Conservation (phyloP, 352 stramenopile genomes). For the Phytopythium mirpurense region DNA sequence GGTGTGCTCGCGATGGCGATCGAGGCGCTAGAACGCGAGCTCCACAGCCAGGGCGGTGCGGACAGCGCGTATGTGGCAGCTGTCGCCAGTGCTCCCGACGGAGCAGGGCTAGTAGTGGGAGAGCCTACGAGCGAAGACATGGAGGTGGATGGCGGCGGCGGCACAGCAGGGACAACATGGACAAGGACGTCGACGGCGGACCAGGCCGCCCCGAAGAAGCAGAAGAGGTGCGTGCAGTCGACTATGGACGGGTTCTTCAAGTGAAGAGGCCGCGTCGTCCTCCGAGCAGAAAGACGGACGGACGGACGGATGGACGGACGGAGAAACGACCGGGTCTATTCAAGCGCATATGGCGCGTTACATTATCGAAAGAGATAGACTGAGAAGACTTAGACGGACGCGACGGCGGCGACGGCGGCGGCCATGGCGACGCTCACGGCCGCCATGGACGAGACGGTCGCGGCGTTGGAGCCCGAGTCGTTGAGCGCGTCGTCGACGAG, state of each 20-base stretch:
- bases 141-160: background rate
- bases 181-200: background rate
- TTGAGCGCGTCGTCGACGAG: background rate
- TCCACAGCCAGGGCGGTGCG: background rate
- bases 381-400: background rate
- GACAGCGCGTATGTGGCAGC: background rate
- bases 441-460: background rate
- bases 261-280: no score
- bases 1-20: slow-evolving; percentile 1
- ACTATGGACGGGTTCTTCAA: slow-evolving; percentile 3
- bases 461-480: background rate
- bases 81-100: no score
- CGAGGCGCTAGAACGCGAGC: background rate
- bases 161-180: background rate
- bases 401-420: background rate
- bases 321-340: no score
- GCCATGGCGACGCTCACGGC: background rate
- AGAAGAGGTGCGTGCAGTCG: background rate
- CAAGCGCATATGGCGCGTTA: no score
- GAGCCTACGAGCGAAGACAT: no score
- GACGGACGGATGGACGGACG: no score
- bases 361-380: no score
- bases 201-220: background rate
- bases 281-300: no score
- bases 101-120: no score